Evolutionary conservation across 805 yeast genomes (phyloP), one percentile per base, ranked within the genome.

Genomic region (Wickerhamiella allomyrinae): DNA sequence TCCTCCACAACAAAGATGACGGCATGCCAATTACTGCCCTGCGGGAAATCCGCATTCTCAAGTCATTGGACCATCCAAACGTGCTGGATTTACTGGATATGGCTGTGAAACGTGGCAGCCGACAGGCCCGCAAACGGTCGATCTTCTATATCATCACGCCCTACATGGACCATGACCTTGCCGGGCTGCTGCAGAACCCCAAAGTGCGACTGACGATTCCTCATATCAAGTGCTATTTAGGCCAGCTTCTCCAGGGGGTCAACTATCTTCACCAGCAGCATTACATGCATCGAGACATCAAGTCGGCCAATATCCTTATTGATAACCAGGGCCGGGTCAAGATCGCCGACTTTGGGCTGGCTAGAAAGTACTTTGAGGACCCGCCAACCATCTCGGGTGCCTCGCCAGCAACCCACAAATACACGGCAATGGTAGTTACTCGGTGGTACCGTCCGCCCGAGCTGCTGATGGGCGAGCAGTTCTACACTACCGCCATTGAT

Each of bases 391-490:
- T 62, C 3, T 66, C 65, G 0, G 69, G 70, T 35, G 71, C 74
- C 1, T 63, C 65, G 0, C 60, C 58, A 7, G 66, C 66, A 3
- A 47, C 53, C 2, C 54, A 59, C 5, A 55, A 63, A 24, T 71
- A 74, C 49, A 76, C 83, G 0, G 69, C 73, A n/a, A 68, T 74
- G 42, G 98, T 91, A 2, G 97, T 91, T 29, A 91, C 98, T 0
- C 64, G 98, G 49, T 91, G 98, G 98, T 91, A 93, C 60, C 68
- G 98, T 45, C 94, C 98, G 1, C 98, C 97, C 0, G 98, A 89
- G 58, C 67, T 91, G 15, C 69, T 91, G 13, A 62, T 91, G 41
- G 95, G 95, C 3, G 94, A 86, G 50, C 69, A 80, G 51, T 67
- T 71, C 45, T 89, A 89, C 58, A 86, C 96, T 2, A 82, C 96